These are phyloP conservation scores for Leptodermis oblonga DNA, from an alignment of 257 asterid species.

Conservation along the genomic window DNA sequence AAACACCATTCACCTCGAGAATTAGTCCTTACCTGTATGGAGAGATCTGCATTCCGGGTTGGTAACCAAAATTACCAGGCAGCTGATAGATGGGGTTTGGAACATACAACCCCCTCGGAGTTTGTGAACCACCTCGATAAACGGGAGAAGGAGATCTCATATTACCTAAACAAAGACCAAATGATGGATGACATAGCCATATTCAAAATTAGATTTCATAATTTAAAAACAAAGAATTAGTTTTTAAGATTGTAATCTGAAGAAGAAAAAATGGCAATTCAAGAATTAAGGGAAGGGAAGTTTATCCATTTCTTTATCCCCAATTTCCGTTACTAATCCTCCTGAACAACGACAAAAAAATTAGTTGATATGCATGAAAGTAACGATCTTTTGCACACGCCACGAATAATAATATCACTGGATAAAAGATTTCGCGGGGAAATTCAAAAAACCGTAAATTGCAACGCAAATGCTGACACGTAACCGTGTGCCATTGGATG, in stretches of 20 bases:
- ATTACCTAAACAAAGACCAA: slow-evolving; percentile 19
- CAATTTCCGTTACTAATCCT: neutral
- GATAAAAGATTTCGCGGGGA: neutral
- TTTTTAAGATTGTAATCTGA: no score
- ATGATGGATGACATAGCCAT: neutral
- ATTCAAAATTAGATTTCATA: neutral
- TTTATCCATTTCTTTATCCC: neutral
- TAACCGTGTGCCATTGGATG: neutral
- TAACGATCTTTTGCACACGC: neutral
- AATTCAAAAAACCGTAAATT: neutral
- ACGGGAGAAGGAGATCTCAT: slow-evolving; percentile 15
- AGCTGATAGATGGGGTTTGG: slow-evolving; percentile 19
- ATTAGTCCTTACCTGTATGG: slow-evolving; percentile 20
- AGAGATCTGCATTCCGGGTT: slow-evolving; percentile 21
- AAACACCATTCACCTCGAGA: neutral
- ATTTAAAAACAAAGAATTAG: neutral
- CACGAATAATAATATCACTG: neutral
- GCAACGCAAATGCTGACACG: neutral
- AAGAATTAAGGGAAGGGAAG: neutral
- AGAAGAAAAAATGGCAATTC: neutral
- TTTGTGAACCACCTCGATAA: slow-evolving; percentile 12
- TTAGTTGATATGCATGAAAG: neutral
- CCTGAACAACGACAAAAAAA: neutral
- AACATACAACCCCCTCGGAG: slow-evolving; percentile 17
- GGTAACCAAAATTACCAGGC: slow-evolving; percentile 23